Percentiles rank a stretch among this genome's conserved stretches.
Conservation (phyloP, 2,329 filamentous ascomycete genomes). For the Teratosphaeria pseudoeucalypti region DNA sequence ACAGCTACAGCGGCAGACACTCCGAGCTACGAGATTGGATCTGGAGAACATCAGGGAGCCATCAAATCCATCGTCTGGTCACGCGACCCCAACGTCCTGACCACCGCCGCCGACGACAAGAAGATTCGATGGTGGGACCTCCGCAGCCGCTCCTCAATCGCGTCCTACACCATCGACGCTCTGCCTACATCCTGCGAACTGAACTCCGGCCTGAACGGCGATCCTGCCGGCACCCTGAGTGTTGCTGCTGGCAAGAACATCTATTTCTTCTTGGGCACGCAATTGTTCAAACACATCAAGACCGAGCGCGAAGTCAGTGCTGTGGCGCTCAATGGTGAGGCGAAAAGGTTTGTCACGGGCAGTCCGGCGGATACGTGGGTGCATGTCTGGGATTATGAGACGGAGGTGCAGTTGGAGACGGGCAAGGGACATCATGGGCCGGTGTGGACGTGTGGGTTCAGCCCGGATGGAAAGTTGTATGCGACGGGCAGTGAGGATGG, state of each 20-base stretch:
- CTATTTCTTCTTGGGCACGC: slow-evolving; percentile 75
- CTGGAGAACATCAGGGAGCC: slow-evolving; percentile 69
- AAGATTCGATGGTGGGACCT: slow-evolving; percentile 92
- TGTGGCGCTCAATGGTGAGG: slow-evolving; percentile 73
- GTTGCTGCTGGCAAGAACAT: slow-evolving; percentile 91
- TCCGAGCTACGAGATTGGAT: slow-evolving; percentile 75
- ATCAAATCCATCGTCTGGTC: slow-evolving; percentile 95
- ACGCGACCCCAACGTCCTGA: slow-evolving; percentile 71
- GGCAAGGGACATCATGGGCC: slow-evolving; percentile 96
- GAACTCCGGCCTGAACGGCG: slow-evolving; percentile 54
- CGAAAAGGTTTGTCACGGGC: slow-evolving; percentile 77
- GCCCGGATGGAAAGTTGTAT: slow-evolving; percentile 90
- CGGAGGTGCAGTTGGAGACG: slow-evolving; percentile 72
- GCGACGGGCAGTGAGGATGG: slow-evolving; percentile 95
- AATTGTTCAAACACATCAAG: slow-evolving; percentile 65
- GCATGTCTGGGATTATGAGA: slow-evolving; percentile 83
- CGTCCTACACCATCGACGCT: slow-evolving; percentile 68
- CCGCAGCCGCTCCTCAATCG: slow-evolving; percentile 61
- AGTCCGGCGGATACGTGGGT: slow-evolving; percentile 92
- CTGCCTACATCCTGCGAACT: slow-evolving; percentile 89
- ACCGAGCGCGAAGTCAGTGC: slow-evolving; percentile 81
- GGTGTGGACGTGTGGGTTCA: slow-evolving; percentile 92
- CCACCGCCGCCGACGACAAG: slow-evolving; percentile 85
- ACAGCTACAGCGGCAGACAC: slow-evolving; percentile 4
- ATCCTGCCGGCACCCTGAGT: slow-evolving; percentile 60